Evolutionary conservation across 2,329 filamentous ascomycete genomes (phyloP).

Genomic region (Lasiodiplodia citricola): DNA sequence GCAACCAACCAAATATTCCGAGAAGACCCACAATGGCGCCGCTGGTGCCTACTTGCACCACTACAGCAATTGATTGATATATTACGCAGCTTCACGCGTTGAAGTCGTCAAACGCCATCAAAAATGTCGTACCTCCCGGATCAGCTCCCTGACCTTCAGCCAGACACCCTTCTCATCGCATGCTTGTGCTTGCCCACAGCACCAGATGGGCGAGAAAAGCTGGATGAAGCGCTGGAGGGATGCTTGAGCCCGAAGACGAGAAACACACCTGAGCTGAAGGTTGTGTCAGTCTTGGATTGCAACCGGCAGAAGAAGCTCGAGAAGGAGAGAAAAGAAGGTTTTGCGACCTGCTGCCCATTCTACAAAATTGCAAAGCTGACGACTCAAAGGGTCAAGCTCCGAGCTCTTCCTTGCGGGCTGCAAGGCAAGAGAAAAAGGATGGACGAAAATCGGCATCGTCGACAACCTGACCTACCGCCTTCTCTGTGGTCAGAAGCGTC

Average conservation of each 20-base stretch:
- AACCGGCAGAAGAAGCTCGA: not conserved
- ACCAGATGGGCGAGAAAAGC: not conserved
- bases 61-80: not conserved
- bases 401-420: not conserved
- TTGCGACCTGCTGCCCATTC: not conserved
- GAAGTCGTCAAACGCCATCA: not conserved
- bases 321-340: not conserved
- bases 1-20: not conserved
- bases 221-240: not conserved
- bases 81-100: not conserved
- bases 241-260: not conserved
- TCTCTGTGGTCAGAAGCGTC: not conserved
- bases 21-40: not conserved
- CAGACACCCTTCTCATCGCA: not conserved
- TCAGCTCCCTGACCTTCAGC: not conserved
- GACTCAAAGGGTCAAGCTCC: not conserved
- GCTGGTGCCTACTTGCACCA: not conserved
- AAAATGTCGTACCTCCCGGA: conserved; percentile 5
- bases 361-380: not conserved
- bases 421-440: conserved; percentile 1
- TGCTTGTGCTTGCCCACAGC: not conserved
- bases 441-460: not conserved
- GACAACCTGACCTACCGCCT: not conserved
- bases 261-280: not conserved
- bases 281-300: not conserved